A percentile compares a stretch with the other conserved stretches of the same genome.
phyloP scores from a whole-genome alignment of 805 yeast species.

The Myxozyma nipponensis region DNA sequence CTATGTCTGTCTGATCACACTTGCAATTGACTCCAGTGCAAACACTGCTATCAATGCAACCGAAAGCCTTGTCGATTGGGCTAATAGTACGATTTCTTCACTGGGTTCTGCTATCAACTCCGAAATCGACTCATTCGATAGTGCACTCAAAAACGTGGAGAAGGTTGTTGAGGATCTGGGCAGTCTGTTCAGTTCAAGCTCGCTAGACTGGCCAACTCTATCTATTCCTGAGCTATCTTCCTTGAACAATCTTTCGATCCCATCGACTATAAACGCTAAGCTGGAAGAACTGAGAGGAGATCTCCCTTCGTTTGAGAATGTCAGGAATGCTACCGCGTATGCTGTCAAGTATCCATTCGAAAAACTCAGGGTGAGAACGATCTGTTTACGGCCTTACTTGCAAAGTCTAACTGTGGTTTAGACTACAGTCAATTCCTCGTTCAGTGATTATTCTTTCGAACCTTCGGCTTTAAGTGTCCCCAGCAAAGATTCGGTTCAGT shows the following conservation, averaged over 20 bases:
- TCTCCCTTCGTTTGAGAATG: conserved; percentile 63
- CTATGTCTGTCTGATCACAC: conserved; percentile 72
- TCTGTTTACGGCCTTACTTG: background rate
- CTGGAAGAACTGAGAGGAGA: conserved; percentile 50
- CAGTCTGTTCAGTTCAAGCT: conserved; percentile 48
- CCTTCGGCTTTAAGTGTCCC: conserved; percentile 45
- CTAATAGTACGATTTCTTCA: conserved; percentile 55
- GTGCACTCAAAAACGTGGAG: conserved; percentile 53
- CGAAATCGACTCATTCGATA: conserved; percentile 60
- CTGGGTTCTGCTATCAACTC: conserved; percentile 60
- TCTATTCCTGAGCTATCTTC: conserved; percentile 48
- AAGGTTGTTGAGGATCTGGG: conserved; percentile 51
- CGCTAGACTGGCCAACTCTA: conserved; percentile 37
- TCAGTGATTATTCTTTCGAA: conserved; percentile 32
- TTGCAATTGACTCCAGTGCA: conserved; percentile 68
- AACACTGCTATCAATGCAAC: conserved; percentile 72
- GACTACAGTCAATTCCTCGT: conserved; percentile 7
- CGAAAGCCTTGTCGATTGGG: conserved; percentile 53
- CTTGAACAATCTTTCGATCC: conserved; percentile 59
- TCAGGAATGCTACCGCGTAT: conserved; percentile 54
- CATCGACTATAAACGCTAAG: conserved; percentile 57
- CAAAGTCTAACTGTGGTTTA: background rate
- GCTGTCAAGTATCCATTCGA: conserved; percentile 61
- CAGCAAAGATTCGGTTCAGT: conserved; percentile 33
- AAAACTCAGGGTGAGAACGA: conserved; percentile 33